Conservation (phyloP, 495 filamentous ascomycete species). For the Penicillium alfredii region DNA sequence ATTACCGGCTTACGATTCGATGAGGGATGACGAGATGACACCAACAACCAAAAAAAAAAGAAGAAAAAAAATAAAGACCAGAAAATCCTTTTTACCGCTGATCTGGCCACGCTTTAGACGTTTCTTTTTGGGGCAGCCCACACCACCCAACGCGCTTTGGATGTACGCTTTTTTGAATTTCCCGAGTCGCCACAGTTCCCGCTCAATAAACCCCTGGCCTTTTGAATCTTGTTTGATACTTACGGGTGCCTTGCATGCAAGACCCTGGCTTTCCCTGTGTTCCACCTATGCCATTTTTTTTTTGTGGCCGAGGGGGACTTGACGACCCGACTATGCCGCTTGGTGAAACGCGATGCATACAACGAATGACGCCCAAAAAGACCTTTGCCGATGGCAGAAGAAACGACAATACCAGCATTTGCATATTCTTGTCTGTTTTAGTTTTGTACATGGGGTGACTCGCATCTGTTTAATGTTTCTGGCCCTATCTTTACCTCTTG, state of each 20-base stretch:
- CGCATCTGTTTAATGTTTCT: conserved; percentile 36
- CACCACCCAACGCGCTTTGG: conserved; percentile 33
- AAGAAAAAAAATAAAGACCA: conserved; percentile 37
- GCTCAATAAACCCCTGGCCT: too few relatives aligned
- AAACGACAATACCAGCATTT: conserved; percentile 43
- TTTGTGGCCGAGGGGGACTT: too few relatives aligned
- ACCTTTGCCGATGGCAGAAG: conserved; percentile 30
- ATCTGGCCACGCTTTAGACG: conserved; percentile 47
- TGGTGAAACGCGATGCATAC: conserved; percentile 31
- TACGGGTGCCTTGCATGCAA: conserved; percentile 39
- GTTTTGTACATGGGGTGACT: conserved; percentile 37
- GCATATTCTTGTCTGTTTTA: conserved; percentile 37
- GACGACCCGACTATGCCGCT: conserved; percentile 17
- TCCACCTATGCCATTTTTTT: too few relatives aligned
- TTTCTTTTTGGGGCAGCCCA: conserved; percentile 46
- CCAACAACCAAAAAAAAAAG: conserved; percentile 28
- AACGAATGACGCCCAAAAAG: conserved; percentile 31
- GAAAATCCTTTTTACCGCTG: conserved; percentile 40
- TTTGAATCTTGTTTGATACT: conserved; percentile 20
- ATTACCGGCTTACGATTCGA: conserved; percentile 50
- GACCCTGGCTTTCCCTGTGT: conserved; percentile 28
- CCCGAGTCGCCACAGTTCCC: conserved; percentile 6
- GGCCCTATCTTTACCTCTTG: conserved; percentile 7
- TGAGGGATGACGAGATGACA: conserved; percentile 54
- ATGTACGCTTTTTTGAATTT: conserved; percentile 18